Base-by-base conservation (phyloP, 805 yeast genomes). In the Saccharomycopsis fodiens region DNA sequence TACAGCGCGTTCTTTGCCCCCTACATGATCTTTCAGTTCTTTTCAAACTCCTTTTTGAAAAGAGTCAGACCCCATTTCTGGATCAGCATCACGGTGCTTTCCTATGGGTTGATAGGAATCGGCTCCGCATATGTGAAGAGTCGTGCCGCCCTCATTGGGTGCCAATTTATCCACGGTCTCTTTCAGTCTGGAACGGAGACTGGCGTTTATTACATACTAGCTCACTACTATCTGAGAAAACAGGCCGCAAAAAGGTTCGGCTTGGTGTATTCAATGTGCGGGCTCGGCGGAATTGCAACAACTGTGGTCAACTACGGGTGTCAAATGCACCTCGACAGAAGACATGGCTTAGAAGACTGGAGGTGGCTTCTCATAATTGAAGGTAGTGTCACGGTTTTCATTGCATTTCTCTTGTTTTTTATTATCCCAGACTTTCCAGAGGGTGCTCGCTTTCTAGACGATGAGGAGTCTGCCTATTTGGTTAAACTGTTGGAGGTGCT, bases 181-280 rank as follows among this genome's bases (percentile, higher is more conserved):
- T 70, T 78, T 47, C 89, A 82, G 61, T 73, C 85, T 21, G 82
- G 86, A 29, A 73, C 82, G 54, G 82, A 82, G 65, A 89, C 91
- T 1, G 82, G 85, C 19, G 76, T 83, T 52, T 83, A 82, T 60
- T 82, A 81, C 59, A 67, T 82, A 45, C 66, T 82, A 55, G 70
- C 84, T 27, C 36, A 35, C 16, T 48, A 48, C n/a, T 82, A 82
- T 61, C 66, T 75, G 34, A 72, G 79, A 41, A 61, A 62, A 15
- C 89, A 82, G 60, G 73, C 86, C 12, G 85, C 80, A 63, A 73
- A 76, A 57, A 64, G 91, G 42, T 80, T 78, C 60, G 72, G 82
- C 31, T 73, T 77, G 45, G 81, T 83, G 62, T 82, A 42, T 23
- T 80, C 82, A 22, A 77, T 82, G 37, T 79, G 87, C 4, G 75